Percentiles rank a stretch among this genome's conserved stretches.
Evolutionary conservation across 208 protist genomes (phyloP).

Genomic region (Herpetomonas samuelpessoai): DNA sequence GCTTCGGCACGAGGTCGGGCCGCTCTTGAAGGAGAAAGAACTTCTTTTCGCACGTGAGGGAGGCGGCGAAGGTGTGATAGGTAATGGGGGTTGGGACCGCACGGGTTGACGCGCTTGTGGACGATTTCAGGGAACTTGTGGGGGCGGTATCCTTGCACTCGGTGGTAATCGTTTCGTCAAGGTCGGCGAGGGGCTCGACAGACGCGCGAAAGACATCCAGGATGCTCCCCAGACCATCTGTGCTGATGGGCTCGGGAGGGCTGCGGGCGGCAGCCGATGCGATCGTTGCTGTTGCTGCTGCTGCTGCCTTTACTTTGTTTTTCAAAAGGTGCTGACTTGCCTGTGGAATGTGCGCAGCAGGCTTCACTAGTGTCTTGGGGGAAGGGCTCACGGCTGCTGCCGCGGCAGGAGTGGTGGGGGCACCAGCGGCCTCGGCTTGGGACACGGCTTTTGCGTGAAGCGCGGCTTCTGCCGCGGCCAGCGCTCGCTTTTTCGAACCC

Average conservation of each 20-base stretch:
- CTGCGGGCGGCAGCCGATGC: no score
- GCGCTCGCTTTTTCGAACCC: not conserved
- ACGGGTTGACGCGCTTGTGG: not conserved
- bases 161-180: slow-evolving; percentile 50
- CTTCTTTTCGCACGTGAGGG: slow-evolving; percentile 80
- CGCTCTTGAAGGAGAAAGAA: slow-evolving; percentile 76
- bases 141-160: not conserved
- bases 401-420: not conserved
- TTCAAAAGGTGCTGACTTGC: not conserved
- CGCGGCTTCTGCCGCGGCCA: not conserved
- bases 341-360: not conserved
- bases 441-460: slow-evolving; percentile 4
- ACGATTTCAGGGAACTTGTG: not conserved
- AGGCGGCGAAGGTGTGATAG: slow-evolving; percentile 61
- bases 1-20: slow-evolving; percentile 46
- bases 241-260: not conserved
- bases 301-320: not conserved
- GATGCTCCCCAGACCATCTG: slow-evolving; percentile 13
- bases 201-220: slow-evolving; percentile 27
- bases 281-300: not conserved
- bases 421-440: not conserved
- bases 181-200: slow-evolving; percentile 54
- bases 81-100: slow-evolving; percentile 32
- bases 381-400: no score
- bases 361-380: no score